Evolutionary conservation across 2,329 filamentous ascomycete species (phyloP), one percentile per base, ranked within the genome.

Genomic region (Berkeleyomyces basicola): DNA sequence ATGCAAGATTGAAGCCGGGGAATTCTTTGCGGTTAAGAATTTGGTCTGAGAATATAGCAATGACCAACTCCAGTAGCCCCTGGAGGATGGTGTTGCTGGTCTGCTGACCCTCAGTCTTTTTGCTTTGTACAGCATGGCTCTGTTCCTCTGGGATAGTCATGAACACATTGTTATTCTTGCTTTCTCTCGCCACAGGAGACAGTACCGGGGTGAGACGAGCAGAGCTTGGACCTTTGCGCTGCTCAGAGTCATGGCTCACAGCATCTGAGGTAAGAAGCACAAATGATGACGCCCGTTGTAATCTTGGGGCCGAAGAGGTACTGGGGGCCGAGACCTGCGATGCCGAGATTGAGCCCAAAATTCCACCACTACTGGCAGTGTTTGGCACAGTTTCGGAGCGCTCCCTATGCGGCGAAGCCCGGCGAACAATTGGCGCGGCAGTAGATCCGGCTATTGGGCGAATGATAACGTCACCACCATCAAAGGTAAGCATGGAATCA

Each of bases 11-110:
- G 61, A 99, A 87, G 0, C 93, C 92, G 2, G 86, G 79, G 70
- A 97, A 99, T 61, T 99, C 93, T 70, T 96, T 96, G 36, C 90
- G 84, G 39, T 80, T 81, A 49, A 96, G 82, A 0, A 97, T 76
- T 68, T 97, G 90, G 68, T 96, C 91, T 59, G 87, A 80, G 69
- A 96, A 95, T 0, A 96, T 83, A 23, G 81, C 82, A 58, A 93
- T 78, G 1, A 92, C 81, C 31, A 97, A 79, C 66, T 91, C 86
- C 4, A 95, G 73, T 11, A 96, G 76, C 4, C 83, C 84, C 66
- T 95, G 87, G 0, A 92, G 80, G 16, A 95, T 79, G 0, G 82
- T 79, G 69, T 88, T 86, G 42, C 84, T 84, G 9, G 85, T 77
- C 64, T 77, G 78, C 61, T 78, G 76, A 7, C 75, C 71, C 0